Percentiles rank a stretch among this genome's conserved stretches.
These are phyloP conservation scores for Globisporangium middletonii DNA, from an alignment of 352 stramenopile species.

Conservation along the genomic window DNA sequence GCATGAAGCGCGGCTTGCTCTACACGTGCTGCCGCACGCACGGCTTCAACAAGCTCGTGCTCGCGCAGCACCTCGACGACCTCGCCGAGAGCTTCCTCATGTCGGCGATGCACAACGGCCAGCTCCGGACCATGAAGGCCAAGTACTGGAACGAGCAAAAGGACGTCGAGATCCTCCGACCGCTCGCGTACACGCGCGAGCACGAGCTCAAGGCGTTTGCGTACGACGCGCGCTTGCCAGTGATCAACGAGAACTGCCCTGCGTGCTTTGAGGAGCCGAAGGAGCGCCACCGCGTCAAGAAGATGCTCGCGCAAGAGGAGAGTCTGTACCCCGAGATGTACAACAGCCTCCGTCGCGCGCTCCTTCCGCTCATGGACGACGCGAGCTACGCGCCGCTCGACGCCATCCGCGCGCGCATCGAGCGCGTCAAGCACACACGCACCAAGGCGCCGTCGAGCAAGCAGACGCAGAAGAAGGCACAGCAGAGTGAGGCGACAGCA, in stretches of 20 bases:
- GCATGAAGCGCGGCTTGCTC: constrained; percentile 97
- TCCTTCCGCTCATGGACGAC: constrained; percentile 83
- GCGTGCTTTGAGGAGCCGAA: constrained; percentile 98
- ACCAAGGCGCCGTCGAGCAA: constrained; percentile 30
- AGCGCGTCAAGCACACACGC: constrained; percentile 45
- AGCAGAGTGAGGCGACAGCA: too few species aligned
- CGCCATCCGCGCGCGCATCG: constrained; percentile 41
- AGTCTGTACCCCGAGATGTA: constrained; percentile 89
- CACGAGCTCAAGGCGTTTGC: constrained; percentile 86
- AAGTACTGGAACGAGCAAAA: constrained; percentile 96
- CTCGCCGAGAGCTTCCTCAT: constrained; percentile 98
- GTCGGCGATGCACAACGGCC: constrained; percentile 97
- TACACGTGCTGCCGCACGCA: constrained; percentile 94
- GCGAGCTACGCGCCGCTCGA: constrained; percentile 57
- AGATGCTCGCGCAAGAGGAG: constrained; percentile 94
- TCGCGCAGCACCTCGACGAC: constrained; percentile 98
- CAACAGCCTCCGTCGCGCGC: constrained; percentile 50
- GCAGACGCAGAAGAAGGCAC: neutral
- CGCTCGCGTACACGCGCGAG: constrained; percentile 95
- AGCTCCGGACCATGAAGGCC: constrained; percentile 98
- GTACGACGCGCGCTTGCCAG: constrained; percentile 85
- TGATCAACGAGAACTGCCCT: constrained; percentile 99
- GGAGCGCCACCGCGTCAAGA: constrained; percentile 97
- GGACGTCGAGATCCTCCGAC: constrained; percentile 94
- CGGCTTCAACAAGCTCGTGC: constrained; percentile 92